Conservation (phyloP, 495 filamentous ascomycete genomes). For the Annulohypoxylon nitens region DNA sequence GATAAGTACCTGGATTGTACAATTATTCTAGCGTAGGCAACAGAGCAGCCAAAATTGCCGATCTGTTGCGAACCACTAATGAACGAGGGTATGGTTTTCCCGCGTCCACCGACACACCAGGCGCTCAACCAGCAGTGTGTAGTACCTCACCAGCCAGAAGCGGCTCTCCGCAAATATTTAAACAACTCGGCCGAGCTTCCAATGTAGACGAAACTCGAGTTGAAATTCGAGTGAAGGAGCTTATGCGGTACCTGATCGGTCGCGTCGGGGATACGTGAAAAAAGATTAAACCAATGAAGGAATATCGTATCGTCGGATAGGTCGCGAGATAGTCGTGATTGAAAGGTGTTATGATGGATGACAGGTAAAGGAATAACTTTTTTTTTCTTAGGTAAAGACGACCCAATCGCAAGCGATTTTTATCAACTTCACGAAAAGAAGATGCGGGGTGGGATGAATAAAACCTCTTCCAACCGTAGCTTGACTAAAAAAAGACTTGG, state of each 20-base stretch:
- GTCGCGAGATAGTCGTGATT: conserved; percentile 19
- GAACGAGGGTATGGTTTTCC: conserved; percentile 44
- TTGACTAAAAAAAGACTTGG: conserved; percentile 7
- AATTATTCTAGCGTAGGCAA: conserved; percentile 32
- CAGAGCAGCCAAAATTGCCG: conserved; percentile 30
- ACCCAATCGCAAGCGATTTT: conserved; percentile 42
- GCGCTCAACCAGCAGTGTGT: conserved; percentile 43
- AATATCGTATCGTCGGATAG: conserved; percentile 29
- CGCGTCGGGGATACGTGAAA: conserved; percentile 18
- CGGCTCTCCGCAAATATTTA: conserved; percentile 32
- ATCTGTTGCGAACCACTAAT: conserved; percentile 48
- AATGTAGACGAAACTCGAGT: conserved; percentile 27
- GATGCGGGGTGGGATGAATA: conserved; percentile 50
- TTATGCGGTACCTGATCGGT: not conserved
- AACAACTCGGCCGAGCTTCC: conserved; percentile 34
- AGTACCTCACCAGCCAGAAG: conserved; percentile 41
- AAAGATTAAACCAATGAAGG: conserved; percentile 28
- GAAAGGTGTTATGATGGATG: conserved; percentile 27
- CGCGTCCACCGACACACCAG: conserved; percentile 49
- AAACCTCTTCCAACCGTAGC: conserved; percentile 27
- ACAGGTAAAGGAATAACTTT: conserved; percentile 38
- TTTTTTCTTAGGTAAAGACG: conserved; percentile 33
- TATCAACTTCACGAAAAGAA: conserved; percentile 35
- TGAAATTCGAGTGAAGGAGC: conserved; percentile 22
- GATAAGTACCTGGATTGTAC: conserved; percentile 31